A percentile compares a stretch with the other conserved stretches of the same genome.
phyloP scores from a whole-genome alignment of 257 asterid genomes.

The Pogostemon cablin region DNA sequence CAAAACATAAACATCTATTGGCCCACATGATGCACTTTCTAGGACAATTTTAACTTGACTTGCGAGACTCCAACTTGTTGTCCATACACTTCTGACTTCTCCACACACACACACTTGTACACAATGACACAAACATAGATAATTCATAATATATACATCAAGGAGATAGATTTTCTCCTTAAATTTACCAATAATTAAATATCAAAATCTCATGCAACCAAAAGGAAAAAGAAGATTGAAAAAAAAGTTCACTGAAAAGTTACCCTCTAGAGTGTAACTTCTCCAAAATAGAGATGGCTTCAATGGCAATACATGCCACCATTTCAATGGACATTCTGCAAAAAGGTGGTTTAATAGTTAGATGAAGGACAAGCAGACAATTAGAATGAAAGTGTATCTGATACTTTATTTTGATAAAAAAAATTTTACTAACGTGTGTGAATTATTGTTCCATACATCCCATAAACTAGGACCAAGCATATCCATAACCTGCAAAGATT shows the following conservation, averaged over 20 bases:
- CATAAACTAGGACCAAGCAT: slow-evolving; percentile 94
- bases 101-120: neutral
- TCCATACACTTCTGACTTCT: neutral
- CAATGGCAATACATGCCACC: slow-evolving; percentile 94
- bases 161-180: neutral
- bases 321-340: slow-evolving; percentile 85
- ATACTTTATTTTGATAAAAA: neutral
- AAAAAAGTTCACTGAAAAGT: slow-evolving; percentile 26
- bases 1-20: neutral
- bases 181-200: neutral
- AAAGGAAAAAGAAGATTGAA: neutral
- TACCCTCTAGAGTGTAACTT: slow-evolving; percentile 83
- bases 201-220: neutral
- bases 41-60: neutral
- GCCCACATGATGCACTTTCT: neutral
- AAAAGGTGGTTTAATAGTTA: slow-evolving; percentile 28
- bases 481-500: slow-evolving; percentile 83
- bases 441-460: slow-evolving; percentile 83
- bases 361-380: slow-evolving; percentile 26
- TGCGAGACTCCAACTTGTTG: neutral
- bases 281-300: slow-evolving; percentile 92
- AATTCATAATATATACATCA: neutral
- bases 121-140: neutral
- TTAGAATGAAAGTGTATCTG: neutral
- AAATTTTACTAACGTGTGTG: slow-evolving; percentile 56